A percentile compares a stretch with the other conserved stretches of the same genome.
phyloP scores from a whole-genome alignment of 495 filamentous ascomycete species.

The Aspergillus cristatus region DNA sequence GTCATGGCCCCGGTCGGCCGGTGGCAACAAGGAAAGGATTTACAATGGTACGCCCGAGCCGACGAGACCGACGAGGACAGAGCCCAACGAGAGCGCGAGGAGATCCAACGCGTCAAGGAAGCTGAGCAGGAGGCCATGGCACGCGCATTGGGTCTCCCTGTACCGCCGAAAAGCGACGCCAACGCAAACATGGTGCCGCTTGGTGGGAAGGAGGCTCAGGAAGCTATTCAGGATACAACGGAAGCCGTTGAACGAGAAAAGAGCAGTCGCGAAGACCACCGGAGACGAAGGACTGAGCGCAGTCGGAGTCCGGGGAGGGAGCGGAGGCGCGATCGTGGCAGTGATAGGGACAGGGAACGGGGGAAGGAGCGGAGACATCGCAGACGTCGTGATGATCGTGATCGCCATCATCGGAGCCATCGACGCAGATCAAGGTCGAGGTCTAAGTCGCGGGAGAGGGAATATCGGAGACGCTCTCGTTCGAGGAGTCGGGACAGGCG shows the following conservation, averaged over 20 bases:
- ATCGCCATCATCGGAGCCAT: constrained; percentile 23
- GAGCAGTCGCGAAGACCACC: constrained; percentile 16
- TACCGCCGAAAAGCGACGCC: constrained; percentile 33
- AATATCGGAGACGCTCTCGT: constrained; percentile 8
- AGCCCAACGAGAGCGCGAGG: constrained; percentile 55
- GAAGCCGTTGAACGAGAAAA: constrained; percentile 14
- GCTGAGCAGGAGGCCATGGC: constrained; percentile 87
- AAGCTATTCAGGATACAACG: constrained; percentile 20
- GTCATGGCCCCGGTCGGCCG: constrained; percentile 92
- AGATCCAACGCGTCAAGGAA: constrained; percentile 75
- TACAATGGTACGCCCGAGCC: constrained; percentile 80
- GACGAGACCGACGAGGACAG: constrained; percentile 50
- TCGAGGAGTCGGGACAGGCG: constrained; percentile 21
- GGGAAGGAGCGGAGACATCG: constrained; percentile 28
- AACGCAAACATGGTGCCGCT: constrained; percentile 38
- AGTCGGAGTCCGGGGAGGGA: constrained; percentile 26
- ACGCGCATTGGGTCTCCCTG: constrained; percentile 67
- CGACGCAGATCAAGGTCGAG: constrained; percentile 25
- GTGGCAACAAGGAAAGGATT: constrained; percentile 85
- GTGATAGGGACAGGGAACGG: constrained; percentile 21
- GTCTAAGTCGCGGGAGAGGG: constrained; percentile 22
- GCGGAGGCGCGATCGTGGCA: constrained; percentile 16
- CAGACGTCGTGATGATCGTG: constrained; percentile 25
- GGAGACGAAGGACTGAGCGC: constrained; percentile 21
- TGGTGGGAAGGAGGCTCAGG: constrained; percentile 22